Evolutionary conservation across 1,284 basidiomycete species (phyloP).

Genomic region (Rhodotorula mucilaginosa): DNA sequence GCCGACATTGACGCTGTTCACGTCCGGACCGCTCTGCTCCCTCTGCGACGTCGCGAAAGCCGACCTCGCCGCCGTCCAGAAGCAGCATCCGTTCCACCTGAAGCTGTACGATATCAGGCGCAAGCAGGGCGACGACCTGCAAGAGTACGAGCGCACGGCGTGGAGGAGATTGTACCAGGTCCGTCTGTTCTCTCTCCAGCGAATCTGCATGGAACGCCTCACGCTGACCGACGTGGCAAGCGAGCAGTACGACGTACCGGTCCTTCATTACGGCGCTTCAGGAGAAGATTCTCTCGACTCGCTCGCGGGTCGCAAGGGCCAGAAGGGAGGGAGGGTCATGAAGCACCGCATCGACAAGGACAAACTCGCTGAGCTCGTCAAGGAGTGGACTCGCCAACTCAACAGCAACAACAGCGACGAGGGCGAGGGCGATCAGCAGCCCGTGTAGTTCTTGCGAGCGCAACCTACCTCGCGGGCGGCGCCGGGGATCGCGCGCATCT

Average conservation of each 20-base stretch:
- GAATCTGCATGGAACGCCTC: too few species aligned
- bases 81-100: constrained; percentile 35
- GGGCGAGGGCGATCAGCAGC: not conserved
- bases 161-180: constrained; percentile 43
- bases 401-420: constrained; percentile 4
- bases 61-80: constrained; percentile 27
- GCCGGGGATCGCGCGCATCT: too few species aligned
- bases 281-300: constrained; percentile 14
- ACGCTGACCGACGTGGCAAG: too few species aligned
- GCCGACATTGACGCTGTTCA: constrained; percentile 41
- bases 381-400: constrained; percentile 32
- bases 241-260: constrained; percentile 43
- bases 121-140: constrained; percentile 19
- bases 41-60: constrained; percentile 43
- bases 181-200: not conserved
- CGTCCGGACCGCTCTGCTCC: constrained; percentile 31
- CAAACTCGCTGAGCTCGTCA: constrained; percentile 33
- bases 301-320: constrained; percentile 22
- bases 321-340: constrained; percentile 36
- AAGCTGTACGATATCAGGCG: constrained; percentile 38
- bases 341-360: constrained; percentile 43
- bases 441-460: too few species aligned
- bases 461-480: too few species aligned
- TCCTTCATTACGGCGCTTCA: constrained; percentile 31
- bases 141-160: constrained; percentile 32